Conservation (phyloP, 257 asterid species). For the Avicennia marina region DNA sequence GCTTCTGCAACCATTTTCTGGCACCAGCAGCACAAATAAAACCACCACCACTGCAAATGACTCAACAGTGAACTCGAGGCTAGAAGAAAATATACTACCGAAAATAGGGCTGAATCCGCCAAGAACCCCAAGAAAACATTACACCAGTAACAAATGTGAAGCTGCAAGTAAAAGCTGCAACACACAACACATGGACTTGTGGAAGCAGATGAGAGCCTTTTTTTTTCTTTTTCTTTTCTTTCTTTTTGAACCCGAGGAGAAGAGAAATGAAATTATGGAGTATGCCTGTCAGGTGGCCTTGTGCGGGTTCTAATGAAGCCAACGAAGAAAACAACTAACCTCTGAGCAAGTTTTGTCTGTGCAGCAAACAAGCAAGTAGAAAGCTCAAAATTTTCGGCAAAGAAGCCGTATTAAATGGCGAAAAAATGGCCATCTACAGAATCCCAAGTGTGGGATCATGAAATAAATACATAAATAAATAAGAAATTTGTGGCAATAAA, state of each 20-base stretch:
- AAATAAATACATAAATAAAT: too few species aligned
- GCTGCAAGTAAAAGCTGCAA: conserved; percentile 11
- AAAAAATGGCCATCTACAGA: conserved; percentile 11
- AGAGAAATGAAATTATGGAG: conserved; percentile 17
- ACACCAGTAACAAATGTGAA: background rate
- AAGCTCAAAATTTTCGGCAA: conserved; percentile 12
- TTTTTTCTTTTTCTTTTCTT: background rate
- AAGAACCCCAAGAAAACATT: conserved; percentile 8
- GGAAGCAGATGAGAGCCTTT: conserved; percentile 11
- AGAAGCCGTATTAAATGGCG: background rate
- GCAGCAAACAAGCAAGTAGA: conserved; percentile 3
- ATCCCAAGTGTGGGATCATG: background rate
- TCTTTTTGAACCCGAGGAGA: background rate
- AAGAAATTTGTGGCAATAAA: conserved; percentile 1
- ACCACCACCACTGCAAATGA: conserved; percentile 15
- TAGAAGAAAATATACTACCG: conserved; percentile 8
- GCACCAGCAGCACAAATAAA: conserved; percentile 22
- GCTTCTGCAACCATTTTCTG: conserved; percentile 18
- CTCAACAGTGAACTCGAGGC: conserved; percentile 8
- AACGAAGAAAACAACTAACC: conserved; percentile 39
- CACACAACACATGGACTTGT: conserved; percentile 9
- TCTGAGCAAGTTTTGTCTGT: conserved; percentile 17
- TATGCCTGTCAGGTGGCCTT: conserved; percentile 13
- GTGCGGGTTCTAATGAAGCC: conserved; percentile 39
- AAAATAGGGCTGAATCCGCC: background rate